These are phyloP conservation scores for Buddleja alternifolia DNA, from an alignment of 257 asterid genomes.

Conservation along the genomic window DNA sequence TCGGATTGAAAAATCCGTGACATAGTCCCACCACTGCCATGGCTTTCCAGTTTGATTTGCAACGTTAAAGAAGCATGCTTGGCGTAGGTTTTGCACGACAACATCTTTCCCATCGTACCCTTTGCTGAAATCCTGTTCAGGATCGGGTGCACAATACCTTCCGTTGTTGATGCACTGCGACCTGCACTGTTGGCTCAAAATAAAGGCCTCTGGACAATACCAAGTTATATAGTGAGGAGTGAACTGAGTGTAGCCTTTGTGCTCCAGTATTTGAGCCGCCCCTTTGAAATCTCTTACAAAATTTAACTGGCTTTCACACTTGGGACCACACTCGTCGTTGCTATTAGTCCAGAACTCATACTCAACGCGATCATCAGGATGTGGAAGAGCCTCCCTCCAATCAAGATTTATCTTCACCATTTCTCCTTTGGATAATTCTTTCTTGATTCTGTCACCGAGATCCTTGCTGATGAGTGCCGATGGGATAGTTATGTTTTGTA, in stretches of 20 bases:
- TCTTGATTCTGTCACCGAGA: slow-evolving; percentile 63
- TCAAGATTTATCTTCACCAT: slow-evolving; percentile 68
- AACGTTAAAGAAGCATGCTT: slow-evolving; percentile 70
- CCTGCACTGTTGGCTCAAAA: slow-evolving; percentile 71
- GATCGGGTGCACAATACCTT: slow-evolving; percentile 79
- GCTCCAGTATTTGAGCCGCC: slow-evolving; percentile 72
- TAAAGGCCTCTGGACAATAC: slow-evolving; percentile 78
- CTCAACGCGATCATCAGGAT: slow-evolving; percentile 79
- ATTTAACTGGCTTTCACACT: slow-evolving; percentile 65
- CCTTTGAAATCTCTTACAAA: slow-evolving; percentile 68
- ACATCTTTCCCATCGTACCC: slow-evolving; percentile 77
- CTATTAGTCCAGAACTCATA: slow-evolving; percentile 79
- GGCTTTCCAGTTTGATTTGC: slow-evolving; percentile 67
- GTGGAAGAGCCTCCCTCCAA: slow-evolving; percentile 81
- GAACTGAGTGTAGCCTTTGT: slow-evolving; percentile 67
- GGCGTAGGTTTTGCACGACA: slow-evolving; percentile 67
- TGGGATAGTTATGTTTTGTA: slow-evolving; percentile 62
- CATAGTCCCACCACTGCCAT: slow-evolving; percentile 90
- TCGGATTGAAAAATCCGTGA: slow-evolving; percentile 67
- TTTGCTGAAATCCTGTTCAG: slow-evolving; percentile 68
- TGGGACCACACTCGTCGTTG: slow-evolving; percentile 74
- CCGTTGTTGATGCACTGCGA: slow-evolving; percentile 76
- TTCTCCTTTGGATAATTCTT: slow-evolving; percentile 47
- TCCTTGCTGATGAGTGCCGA: slow-evolving; percentile 66
- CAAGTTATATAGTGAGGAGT: slow-evolving; percentile 62